Base-by-base conservation (phyloP, 2,329 filamentous ascomycete species). In the Phialocephala subalpina region DNA sequence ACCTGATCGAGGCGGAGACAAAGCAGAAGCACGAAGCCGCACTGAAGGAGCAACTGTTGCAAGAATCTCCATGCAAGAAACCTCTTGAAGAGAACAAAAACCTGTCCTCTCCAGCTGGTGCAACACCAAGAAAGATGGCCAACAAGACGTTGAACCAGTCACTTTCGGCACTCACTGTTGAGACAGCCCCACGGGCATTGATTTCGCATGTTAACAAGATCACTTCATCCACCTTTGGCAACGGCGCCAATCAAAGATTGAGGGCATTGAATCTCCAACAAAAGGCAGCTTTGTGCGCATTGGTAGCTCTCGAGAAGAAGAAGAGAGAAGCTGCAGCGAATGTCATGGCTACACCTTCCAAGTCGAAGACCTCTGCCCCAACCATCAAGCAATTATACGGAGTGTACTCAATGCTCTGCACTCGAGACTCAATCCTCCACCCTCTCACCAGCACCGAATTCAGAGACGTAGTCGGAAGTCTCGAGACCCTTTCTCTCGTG, bases 141-240 rank as follows among this genome's bases (percentile, higher is more conserved):
- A 58, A 67, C 27, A 71, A 76, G 12, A 81, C 80, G 63, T 77
- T 84, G 0, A 75, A 83, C 8, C 80, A 84, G 61, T 80, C 84
- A 36, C 76, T 88, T 69, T 77, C 84, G 11, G 77, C 80, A 8
- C 82, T 96, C 58, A 97, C 92, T 0, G 80, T 88, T 6, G 87
- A 93, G 75, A 97, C 87, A 1, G 96, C 96, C 1, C 96, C 96
- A 2, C 90, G 94, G 66, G 96, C 94, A 36, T 93, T 89, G 33
- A 97, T 99, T 71, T 89, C 89, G 0, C 96, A 99, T 77, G 88
- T 99, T 74, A 97, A 96, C 76, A 94, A 93, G 73, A 90, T 98
- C 67, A 97, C 96, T 0, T 89, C 94, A 0, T 89, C 93, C 3
- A 92, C 93, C 1, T 97, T 99, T 78, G 93, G 92, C 77, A 95